phyloP scores from a whole-genome alignment of 768 basidiomycete species.

The Phlebiopsis flavidoalba region DNA sequence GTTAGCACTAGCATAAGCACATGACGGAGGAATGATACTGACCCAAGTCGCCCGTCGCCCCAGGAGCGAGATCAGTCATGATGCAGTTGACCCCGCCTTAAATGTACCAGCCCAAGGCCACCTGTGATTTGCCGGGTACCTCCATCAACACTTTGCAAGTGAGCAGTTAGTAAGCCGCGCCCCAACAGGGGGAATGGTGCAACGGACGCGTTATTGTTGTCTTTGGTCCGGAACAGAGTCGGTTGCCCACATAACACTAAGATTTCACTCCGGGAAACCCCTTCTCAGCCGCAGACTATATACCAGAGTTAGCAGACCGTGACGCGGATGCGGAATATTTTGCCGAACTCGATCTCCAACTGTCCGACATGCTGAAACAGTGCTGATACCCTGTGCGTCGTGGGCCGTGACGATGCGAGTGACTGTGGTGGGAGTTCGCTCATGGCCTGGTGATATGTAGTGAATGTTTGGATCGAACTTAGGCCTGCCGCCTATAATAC shows the following conservation, averaged over 20 bases:
- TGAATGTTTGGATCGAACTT: too few relatives aligned
- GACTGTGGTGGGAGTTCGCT: slow-evolving; percentile 30
- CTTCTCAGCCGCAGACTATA: neutral
- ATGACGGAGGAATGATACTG: slow-evolving; percentile 5
- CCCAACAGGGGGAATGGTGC: neutral
- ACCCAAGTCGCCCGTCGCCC: slow-evolving; percentile 46
- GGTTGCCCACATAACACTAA: slow-evolving; percentile 45
- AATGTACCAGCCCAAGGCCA: slow-evolving; percentile 38
- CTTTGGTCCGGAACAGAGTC: slow-evolving; percentile 44
- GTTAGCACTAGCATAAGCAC: neutral
- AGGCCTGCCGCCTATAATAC: too few relatives aligned
- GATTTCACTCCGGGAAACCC: slow-evolving; percentile 26
- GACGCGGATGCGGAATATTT: slow-evolving; percentile 16
- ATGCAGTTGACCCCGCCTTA: slow-evolving; percentile 42
- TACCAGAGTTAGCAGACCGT: neutral
- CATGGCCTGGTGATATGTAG: neutral
- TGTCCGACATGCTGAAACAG: slow-evolving; percentile 33
- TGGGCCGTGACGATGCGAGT: slow-evolving; percentile 52
- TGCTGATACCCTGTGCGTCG: slow-evolving; percentile 34
- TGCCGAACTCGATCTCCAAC: slow-evolving; percentile 18
- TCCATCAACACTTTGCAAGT: slow-evolving; percentile 44
- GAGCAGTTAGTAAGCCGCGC: neutral
- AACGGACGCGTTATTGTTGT: slow-evolving; percentile 44
- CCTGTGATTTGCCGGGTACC: slow-evolving; percentile 33
- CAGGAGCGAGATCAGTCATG: slow-evolving; percentile 53